These are phyloP conservation scores for Cardamine chenopodiifolia DNA, from an alignment of 345 rosid genomes.

Conservation along the genomic window DNA sequence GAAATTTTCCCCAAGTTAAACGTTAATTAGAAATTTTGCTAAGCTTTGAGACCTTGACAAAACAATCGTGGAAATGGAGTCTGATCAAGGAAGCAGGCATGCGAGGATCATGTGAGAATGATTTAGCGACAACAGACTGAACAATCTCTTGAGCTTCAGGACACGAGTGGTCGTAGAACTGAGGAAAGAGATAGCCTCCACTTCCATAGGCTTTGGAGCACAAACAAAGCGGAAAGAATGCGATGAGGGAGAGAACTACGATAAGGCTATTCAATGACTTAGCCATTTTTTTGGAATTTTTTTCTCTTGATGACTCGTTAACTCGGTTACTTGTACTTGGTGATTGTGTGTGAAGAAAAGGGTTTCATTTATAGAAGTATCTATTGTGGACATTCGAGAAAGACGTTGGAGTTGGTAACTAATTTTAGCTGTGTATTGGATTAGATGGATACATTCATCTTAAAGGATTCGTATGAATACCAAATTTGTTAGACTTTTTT, in stretches of 20 bases:
- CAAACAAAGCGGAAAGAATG: constrained; percentile 55
- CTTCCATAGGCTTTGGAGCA: constrained; percentile 41
- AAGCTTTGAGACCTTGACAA: constrained; percentile 56
- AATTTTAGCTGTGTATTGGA: constrained; percentile 31
- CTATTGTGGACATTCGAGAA: constrained; percentile 31
- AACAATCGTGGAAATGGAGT: constrained; percentile 84
- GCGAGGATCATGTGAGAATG: constrained; percentile 57
- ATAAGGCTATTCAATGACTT: constrained; percentile 40
- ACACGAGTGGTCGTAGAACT: constrained; percentile 72
- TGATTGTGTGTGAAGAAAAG: constrained; percentile 21
- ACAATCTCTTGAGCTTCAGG: constrained; percentile 65
- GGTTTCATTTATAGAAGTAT: constrained; percentile 43
- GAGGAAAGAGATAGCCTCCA: constrained; percentile 56
- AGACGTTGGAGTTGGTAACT: constrained; percentile 51
- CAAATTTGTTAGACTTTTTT: constrained; percentile 22
- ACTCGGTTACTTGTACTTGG: constrained; percentile 38
- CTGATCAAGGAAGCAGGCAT: constrained; percentile 82
- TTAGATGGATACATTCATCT: constrained; percentile 32
- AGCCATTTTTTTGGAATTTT: constrained; percentile 40
- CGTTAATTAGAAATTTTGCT: not conserved
- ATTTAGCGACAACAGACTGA: constrained; percentile 55
- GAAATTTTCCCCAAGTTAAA: not conserved
- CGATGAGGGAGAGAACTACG: constrained; percentile 42
- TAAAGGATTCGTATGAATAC: constrained; percentile 32
- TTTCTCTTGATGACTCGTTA: constrained; percentile 26